Percentiles rank a stretch among this genome's conserved stretches.
These are phyloP conservation scores for Metschnikowia peoriensis DNA, from an alignment of 805 yeast genomes.

Conservation along the genomic window DNA sequence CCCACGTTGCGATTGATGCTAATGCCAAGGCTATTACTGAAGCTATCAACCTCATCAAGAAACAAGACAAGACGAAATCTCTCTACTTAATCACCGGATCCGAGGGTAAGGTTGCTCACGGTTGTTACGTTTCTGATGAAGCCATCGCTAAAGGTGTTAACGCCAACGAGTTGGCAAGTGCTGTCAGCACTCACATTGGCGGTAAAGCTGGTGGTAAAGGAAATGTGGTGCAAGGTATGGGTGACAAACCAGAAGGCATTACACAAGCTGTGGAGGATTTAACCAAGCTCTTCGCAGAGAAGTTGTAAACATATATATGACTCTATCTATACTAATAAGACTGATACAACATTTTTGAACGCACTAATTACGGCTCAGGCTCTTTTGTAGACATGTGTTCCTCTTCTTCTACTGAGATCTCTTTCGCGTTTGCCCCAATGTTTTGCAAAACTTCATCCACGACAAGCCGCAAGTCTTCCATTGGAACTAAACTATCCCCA, in stretches of 20 bases:
- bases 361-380: slow-evolving; percentile 5
- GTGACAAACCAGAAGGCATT: slow-evolving; percentile 72
- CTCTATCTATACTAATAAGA: background rate
- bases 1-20: slow-evolving; percentile 66
- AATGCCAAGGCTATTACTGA: slow-evolving; percentile 95
- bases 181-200: slow-evolving; percentile 74
- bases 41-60: slow-evolving; percentile 80
- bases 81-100: slow-evolving; percentile 78
- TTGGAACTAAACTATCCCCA: slow-evolving; percentile 46
- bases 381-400: slow-evolving; percentile 37
- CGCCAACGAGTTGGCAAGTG: slow-evolving; percentile 70
- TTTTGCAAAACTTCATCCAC: slow-evolving; percentile 46
- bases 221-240: slow-evolving; percentile 94
- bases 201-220: slow-evolving; percentile 99
- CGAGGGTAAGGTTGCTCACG: slow-evolving; percentile 83
- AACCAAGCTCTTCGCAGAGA: slow-evolving; percentile 56
- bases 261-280: slow-evolving; percentile 73
- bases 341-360: background rate
- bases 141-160: slow-evolving; percentile 69
- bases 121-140: slow-evolving; percentile 78
- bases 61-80: slow-evolving; percentile 69
- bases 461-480: slow-evolving; percentile 36
- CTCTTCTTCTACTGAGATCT: slow-evolving; percentile 60
- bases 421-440: slow-evolving; percentile 51
- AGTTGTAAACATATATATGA: slow-evolving; percentile 35